Evolutionary conservation across 1,139 yeast genomes (phyloP), one percentile per base, ranked within the genome.

Genomic region (Candida tetrigidarum): DNA sequence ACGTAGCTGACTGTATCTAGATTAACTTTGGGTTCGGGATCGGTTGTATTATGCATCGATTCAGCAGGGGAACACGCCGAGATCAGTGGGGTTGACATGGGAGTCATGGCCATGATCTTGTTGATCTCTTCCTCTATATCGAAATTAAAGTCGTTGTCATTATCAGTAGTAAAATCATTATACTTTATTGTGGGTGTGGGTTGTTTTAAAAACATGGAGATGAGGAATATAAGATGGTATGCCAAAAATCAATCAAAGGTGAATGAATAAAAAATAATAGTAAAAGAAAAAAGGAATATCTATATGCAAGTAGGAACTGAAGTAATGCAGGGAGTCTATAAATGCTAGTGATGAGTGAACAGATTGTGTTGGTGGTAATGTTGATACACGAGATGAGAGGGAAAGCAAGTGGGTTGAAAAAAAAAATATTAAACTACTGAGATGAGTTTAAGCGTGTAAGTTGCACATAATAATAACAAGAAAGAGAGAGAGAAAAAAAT

Each of bases 1-100:
- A 67, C 50, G n/a, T 59, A 49, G 9, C 51, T 44, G 9, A 67
- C 53, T 1, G 73, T 67, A 18, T 51, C 50, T 18, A 49, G 33
- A 39, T 57, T 52, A 22, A 55, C 44, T 19, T 37, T 28, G 9
- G 28, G 27, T 25, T 39, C 42, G 4, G 32, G 25, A 10, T 32
- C 33, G 2, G 26, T 19, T 23, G 30, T n/a, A 18, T 18, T 37
- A n/a, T 18, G 11, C 11, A 42, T 35, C 14, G 43, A 37, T 18
- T 42, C 45, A 4, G 26, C 35, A 2, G 43, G 43, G 6, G 40
- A 32, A 26, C 32, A 32, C 9, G 20, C 32, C 7, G 41, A 26
- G n/a, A 38, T 12, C 27, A 34, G 27, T 37, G 45, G 28, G 6
- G 19, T 19, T 42, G 25, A 35, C 44, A 22, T 29, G 14, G 41